Conservation (phyloP, 148 eudicot species). For the Euryodendron excelsum region DNA sequence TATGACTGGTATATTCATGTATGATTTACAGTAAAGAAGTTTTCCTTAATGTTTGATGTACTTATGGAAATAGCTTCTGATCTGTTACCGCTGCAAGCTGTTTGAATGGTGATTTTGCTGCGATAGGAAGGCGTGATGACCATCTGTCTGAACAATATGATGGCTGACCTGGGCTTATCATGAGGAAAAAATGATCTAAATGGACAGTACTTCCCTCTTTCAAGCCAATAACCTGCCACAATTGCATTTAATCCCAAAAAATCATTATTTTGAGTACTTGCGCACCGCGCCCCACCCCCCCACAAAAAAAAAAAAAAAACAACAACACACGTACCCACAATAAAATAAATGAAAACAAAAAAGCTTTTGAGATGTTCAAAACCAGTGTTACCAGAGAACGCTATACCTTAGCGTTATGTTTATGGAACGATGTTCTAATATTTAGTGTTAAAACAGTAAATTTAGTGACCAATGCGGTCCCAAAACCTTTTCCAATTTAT, state of each 20-base stretch:
- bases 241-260: neutral
- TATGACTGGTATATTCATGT: slow-evolving; percentile 11
- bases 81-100: neutral
- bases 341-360: neutral
- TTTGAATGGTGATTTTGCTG: neutral
- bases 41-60: neutral
- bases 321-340: too few relatives aligned
- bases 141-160: neutral
- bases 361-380: neutral
- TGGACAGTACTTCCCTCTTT: neutral
- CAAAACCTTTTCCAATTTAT: too few relatives aligned
- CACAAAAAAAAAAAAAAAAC: neutral
- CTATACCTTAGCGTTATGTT: too few relatives aligned
- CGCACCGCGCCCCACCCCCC: too few relatives aligned
- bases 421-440: too few relatives aligned
- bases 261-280: neutral
- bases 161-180: neutral
- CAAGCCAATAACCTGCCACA: neutral
- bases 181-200: neutral
- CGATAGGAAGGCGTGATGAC: neutral
- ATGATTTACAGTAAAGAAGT: neutral
- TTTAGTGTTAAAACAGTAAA: too few relatives aligned
- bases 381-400: too few relatives aligned
- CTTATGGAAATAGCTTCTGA: neutral
- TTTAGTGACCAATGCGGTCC: too few relatives aligned